Base-by-base conservation (phyloP, 2,329 filamentous ascomycete genomes). In the Aureobasidium sp. region DNA sequence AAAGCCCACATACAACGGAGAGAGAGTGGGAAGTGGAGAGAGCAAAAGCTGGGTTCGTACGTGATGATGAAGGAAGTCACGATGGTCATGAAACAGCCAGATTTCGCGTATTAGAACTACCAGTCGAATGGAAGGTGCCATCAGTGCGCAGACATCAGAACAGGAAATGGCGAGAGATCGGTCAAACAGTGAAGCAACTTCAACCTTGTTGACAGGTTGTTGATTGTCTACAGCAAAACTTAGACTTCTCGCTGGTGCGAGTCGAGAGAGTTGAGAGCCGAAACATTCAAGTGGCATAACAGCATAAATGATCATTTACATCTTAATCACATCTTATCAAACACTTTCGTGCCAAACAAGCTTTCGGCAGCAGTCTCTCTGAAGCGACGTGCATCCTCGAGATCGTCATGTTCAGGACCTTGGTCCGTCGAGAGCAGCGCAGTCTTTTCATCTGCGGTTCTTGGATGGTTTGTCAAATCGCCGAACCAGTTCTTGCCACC, bases 401-500 rank as follows among this genome's bases (percentile, higher is more conserved):
- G 58, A 12, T 67, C 64, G 52, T 69, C 68, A 56, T 69, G 65
- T 20, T 67, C 67, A 51, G 66, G 65, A 36, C 60, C 62, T 44
- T 69, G 66, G 44, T 5, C 52, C 51, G 31, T 45, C 45, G 44
- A 65, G 51, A 61, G 56, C 52, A 22, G 68, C 36, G 31, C 69
- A 63, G 59, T 57, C 51, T 62, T 62, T n/a, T 64, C 58, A 37
- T 66, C 61, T 22, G 45, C 63, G n/a, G 41, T 44, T 41, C 60
- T 51, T 6, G 44, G 55, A n/a, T 55, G 39, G 39, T 55, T 62
- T 4, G 52, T 61, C 57, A 64, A 48, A 27, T 65, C 63, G 5
- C 73, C 73, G 9, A 70, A 64, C 63, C 76, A 75, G 1, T 79
- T 68, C 61, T 78, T 72, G 29, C 78, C 75, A 62, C 79, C 78